Evolutionary conservation across 495 filamentous ascomycete genomes (phyloP), one percentile per base, ranked within the genome.

Genomic region (Lophiostoma macrostomum): DNA sequence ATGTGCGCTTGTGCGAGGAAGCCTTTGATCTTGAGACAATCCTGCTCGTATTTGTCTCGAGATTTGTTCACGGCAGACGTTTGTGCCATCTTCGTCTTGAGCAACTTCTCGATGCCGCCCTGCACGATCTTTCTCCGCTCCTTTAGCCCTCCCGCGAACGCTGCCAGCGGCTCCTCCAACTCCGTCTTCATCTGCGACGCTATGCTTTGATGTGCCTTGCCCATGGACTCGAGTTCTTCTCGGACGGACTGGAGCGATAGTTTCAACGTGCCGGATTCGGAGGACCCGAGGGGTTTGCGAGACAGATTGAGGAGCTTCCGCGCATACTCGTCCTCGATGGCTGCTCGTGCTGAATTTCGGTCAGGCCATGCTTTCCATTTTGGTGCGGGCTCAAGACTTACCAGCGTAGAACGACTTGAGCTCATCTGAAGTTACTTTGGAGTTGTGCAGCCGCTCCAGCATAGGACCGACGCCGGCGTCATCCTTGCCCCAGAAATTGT

Each of bases 401-500:
- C 91, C 78, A 58, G 76, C 84, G 65, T 99, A 99, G 74, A 97
- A 99, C 10, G 80, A 73, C 64, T 90, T 90, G 43, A 99, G 71
- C 69, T 99, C 94, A 65, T 99, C 94, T 68, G 86, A 93, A 10
- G 94, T 96, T 54, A 85, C 78, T 76, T 99, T 99, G 27, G 94
- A 86, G 75, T 84, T 85, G 67, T 91, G 88, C 88, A 99, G 95
- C 65, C 94, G 91, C 67, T 94, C 89, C 34, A 99, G 80, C 71
- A 99, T 81, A 47, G 94, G 94, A 36, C 77, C 76, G 60, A 97
- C 87, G 59, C 94, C 94, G 32, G 94, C 94, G 75, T 99, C 94
- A 69, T 99, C 90, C 76, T 91, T 96, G 54, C 94, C 94, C 94
- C 94, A 99, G 72, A 99, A 99, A 68, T 99, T 97, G 73, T 97